Evolutionary conservation across 495 filamentous ascomycete species (phyloP), one percentile per base, ranked within the genome.

Genomic region (Talaromyces liani): DNA sequence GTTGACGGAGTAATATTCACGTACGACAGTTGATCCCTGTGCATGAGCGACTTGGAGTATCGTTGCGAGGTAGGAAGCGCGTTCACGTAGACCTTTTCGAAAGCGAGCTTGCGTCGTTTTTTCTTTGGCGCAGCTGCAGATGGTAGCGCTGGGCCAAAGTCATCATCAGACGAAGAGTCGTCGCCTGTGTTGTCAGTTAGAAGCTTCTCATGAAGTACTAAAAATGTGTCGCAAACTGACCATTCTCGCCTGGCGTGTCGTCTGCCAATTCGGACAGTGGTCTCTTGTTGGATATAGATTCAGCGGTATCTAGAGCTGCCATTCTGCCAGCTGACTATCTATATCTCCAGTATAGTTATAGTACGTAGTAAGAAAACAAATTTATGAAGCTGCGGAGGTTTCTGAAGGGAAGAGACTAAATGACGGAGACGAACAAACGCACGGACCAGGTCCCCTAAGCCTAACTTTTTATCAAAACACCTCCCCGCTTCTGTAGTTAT

Each of bases 21-120:
- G 67, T 91, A 97, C 45, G 87, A 83, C 57, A 98, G 76, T 76
- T 96, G 91, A 64, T 98, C 94, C 74, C 93, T 92, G 79, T 99
- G 94, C 94, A 99, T 99, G 66, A 99, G 80, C 31, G 94, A 98
- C 70, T 93, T 97, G 56, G 90, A 97, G 75, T 99, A 99, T 12
- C 91, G 88, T 18, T 83, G 64, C 51, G 90, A 90, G 41, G 85
- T 84, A 4, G 94, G 94, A 5, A 99, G 86, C 60, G 95, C 93
- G 54, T 89, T 89, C 69, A 98, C 77, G 75, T 97, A 98, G 65
- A 97, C 85, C 70, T 95, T 96, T 75, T 96, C 93, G 75, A 96
- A 90, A 0, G 91, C 92, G 14, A 99, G 88, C 70, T 90, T 90
- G 56, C 92, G 87, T 9, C 90, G 86, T 75, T 96, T 93, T 81